These are phyloP conservation scores for Petunia axillaris DNA, from an alignment of 257 asterid genomes.

Conservation along the genomic window DNA sequence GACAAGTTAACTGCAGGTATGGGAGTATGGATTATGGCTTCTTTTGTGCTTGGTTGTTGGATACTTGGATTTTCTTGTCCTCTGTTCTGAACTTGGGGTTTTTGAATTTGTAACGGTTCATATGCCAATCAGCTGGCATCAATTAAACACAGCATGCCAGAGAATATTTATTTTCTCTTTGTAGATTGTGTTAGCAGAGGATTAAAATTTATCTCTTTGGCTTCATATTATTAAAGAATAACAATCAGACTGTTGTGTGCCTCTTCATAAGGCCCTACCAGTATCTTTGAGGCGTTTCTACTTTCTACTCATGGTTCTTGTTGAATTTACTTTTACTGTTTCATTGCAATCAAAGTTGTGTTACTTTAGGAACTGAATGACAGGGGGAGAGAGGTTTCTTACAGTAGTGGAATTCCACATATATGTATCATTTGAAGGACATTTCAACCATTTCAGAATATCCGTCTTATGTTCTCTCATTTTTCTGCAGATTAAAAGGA, in stretches of 20 bases:
- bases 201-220: neutral
- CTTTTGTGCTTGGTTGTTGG: slow-evolving; percentile 7
- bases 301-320: slow-evolving; percentile 17
- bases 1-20: neutral
- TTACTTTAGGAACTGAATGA: slow-evolving; percentile 7
- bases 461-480: slow-evolving; percentile 21
- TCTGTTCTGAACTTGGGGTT: neutral
- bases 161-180: neutral
- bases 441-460: neutral
- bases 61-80: neutral
- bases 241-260: neutral
- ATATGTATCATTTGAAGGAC: neutral
- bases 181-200: slow-evolving; percentile 8
- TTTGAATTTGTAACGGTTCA: neutral
- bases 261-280: neutral
- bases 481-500: slow-evolving; percentile 61
- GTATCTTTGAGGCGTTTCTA: neutral
- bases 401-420: neutral
- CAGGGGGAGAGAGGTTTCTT: neutral
- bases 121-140: slow-evolving; percentile 7
- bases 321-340: neutral
- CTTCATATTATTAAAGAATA: slow-evolving; percentile 6
- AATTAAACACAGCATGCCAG: neutral
- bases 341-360: slow-evolving; percentile 13
- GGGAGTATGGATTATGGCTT: neutral